Conservation (phyloP, 2,329 filamentous ascomycete species). For the Monilinia laxa region DNA sequence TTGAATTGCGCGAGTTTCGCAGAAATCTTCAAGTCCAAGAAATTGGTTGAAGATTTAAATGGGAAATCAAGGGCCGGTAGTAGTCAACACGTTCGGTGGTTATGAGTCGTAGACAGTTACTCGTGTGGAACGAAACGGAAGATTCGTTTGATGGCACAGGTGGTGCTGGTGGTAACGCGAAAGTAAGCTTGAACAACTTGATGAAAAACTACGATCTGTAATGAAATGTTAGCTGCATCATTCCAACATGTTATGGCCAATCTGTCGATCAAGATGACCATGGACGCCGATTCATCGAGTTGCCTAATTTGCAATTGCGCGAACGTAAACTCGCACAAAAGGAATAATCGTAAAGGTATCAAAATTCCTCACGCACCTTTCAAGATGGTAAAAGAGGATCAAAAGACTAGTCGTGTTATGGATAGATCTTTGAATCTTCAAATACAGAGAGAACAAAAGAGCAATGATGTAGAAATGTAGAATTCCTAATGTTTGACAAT, state of each 20-base stretch:
- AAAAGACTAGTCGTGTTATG: neutral
- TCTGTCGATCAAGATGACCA: slow-evolving; percentile 11
- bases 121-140: slow-evolving; percentile 32
- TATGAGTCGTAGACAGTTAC: slow-evolving; percentile 28
- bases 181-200: slow-evolving; percentile 27
- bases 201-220: slow-evolving; percentile 17
- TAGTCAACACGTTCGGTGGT: slow-evolving; percentile 17
- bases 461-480: slow-evolving; percentile 1
- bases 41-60: slow-evolving; percentile 21
- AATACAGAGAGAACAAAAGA: neutral
- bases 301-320: slow-evolving; percentile 16
- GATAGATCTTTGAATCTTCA: neutral
- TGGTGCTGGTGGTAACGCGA: slow-evolving; percentile 32
- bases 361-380: slow-evolving; percentile 20
- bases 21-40: slow-evolving; percentile 17
- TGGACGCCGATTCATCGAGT: neutral
- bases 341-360: neutral
- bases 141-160: slow-evolving; percentile 36
- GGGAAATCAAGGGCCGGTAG: slow-evolving; percentile 24
- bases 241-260: slow-evolving; percentile 21
- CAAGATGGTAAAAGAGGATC: slow-evolving; percentile 1
- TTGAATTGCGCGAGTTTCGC: slow-evolving; percentile 15
- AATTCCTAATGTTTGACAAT: slow-evolving; percentile 11
- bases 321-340: slow-evolving; percentile 16
- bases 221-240: slow-evolving; percentile 21